Evolutionary conservation across 202 grass and related monocot genomes (phyloP).

Genomic region (Saccharum hybrid): DNA sequence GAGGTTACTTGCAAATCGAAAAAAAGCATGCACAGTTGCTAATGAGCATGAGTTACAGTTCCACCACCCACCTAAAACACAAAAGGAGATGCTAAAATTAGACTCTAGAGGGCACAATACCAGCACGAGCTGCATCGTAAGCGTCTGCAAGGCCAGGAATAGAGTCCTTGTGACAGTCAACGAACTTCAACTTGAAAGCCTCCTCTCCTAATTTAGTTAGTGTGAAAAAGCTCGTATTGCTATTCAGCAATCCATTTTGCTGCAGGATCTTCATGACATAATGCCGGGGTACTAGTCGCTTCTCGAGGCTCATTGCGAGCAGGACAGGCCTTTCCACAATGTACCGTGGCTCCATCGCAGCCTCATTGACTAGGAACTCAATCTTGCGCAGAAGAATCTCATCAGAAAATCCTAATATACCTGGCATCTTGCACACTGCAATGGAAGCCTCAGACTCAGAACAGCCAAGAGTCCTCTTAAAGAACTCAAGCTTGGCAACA

Average conservation of each 20-base stretch:
- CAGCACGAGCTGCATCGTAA: not conserved
- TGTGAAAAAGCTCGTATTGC: not conserved
- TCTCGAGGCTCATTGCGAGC: too few species aligned
- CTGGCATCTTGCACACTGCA: not conserved
- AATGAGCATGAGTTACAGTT: too few species aligned
- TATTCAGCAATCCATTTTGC: not conserved
- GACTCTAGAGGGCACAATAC: not conserved
- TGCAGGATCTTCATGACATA: not conserved
- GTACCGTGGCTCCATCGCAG: too few species aligned
- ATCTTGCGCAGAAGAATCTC: too few species aligned
- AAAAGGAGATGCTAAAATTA: too few species aligned
- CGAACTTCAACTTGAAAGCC: not conserved
- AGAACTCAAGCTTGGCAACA: not conserved
- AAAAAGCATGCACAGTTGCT: too few species aligned
- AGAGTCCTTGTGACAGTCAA: not conserved
- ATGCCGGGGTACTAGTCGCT: too few species aligned
- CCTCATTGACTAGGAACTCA: too few species aligned
- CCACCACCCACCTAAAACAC: too few species aligned
- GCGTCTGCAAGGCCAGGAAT: not conserved
- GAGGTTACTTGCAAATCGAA: too few species aligned
- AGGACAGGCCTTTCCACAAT: too few species aligned
- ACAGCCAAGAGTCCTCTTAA: constrained; percentile 1
- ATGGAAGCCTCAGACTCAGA: not conserved
- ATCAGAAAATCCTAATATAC: too few species aligned
- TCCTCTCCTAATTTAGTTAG: not conserved